Evolutionary conservation across 108 stramenopile genomes (phyloP).

Genomic region (Cylindrotheca fusiformis): DNA sequence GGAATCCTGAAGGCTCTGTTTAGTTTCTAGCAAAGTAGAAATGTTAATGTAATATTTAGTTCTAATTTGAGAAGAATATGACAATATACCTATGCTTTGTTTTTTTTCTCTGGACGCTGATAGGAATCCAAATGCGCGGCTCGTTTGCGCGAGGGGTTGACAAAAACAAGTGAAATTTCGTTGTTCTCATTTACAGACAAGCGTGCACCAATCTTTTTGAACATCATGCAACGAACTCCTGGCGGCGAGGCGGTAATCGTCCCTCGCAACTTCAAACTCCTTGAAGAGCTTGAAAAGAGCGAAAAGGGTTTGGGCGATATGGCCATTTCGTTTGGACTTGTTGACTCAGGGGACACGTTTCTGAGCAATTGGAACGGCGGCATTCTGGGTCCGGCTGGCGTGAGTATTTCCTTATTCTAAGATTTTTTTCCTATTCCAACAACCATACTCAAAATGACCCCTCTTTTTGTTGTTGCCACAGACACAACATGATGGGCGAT

Average conservation of each 20-base stretch:
- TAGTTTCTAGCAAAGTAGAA: too few species aligned
- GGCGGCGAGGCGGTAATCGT: conserved; percentile 87
- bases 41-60: too few species aligned
- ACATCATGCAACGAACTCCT: conserved; percentile 80
- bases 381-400: conserved; percentile 93
- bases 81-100: too few species aligned
- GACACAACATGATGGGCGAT: conserved; percentile 92
- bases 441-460: too few species aligned
- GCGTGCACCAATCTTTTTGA: conserved; percentile 11
- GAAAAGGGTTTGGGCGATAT: conserved; percentile 93
- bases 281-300: conserved; percentile 95
- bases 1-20: too few species aligned
- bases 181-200: too few species aligned
- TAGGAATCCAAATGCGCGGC: too few species aligned
- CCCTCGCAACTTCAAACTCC: conserved; percentile 98
- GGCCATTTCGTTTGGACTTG: conserved; percentile 93
- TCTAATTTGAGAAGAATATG: too few species aligned
- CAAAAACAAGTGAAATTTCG: too few species aligned
- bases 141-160: too few species aligned
- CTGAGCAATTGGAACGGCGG: conserved; percentile 95
- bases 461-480: conserved; percentile 28
- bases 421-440: neutral
- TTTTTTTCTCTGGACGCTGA: too few species aligned
- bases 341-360: conserved; percentile 93
- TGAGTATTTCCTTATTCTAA: conserved; percentile 43